Conservation (phyloP, 371 early-diverging fungal genomes). For the Mucor saturninus region DNA sequence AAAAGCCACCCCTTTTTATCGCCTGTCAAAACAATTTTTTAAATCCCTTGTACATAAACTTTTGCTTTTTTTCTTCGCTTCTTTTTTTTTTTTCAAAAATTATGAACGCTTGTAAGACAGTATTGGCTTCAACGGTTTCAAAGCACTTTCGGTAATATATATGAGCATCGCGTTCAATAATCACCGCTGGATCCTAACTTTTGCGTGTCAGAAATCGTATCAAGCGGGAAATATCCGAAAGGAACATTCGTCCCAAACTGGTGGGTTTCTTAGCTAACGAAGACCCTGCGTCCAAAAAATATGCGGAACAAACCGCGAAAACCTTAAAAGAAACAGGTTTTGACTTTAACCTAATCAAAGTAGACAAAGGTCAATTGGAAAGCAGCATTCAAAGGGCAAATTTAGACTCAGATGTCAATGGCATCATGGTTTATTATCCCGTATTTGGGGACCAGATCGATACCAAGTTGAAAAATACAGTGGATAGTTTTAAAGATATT, state of each 20-base stretch:
- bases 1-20: neutral
- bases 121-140: slow-evolving; percentile 59
- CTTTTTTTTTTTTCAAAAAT: neutral
- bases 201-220: slow-evolving; percentile 68
- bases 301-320: slow-evolving; percentile 89
- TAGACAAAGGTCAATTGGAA: slow-evolving; percentile 82
- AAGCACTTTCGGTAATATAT: slow-evolving; percentile 59
- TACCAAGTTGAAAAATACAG: slow-evolving; percentile 87
- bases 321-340: slow-evolving; percentile 89
- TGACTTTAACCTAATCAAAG: slow-evolving; percentile 86
- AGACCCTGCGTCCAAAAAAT: slow-evolving; percentile 89
- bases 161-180: neutral
- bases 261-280: slow-evolving; percentile 95
- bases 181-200: neutral
- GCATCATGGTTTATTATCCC: slow-evolving; percentile 95
- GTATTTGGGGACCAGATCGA: slow-evolving; percentile 91
- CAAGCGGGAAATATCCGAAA: slow-evolving; percentile 61
- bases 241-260: slow-evolving; percentile 74
- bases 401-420: slow-evolving; percentile 77
- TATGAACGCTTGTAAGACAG: slow-evolving; percentile 53
- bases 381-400: slow-evolving; percentile 85
- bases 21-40: neutral
- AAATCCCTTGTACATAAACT: neutral
- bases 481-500: slow-evolving; percentile 88
- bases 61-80: neutral